Evolutionary conservation across 495 filamentous ascomycete genomes (phyloP).

Genomic region (Daldinia concentrica): DNA sequence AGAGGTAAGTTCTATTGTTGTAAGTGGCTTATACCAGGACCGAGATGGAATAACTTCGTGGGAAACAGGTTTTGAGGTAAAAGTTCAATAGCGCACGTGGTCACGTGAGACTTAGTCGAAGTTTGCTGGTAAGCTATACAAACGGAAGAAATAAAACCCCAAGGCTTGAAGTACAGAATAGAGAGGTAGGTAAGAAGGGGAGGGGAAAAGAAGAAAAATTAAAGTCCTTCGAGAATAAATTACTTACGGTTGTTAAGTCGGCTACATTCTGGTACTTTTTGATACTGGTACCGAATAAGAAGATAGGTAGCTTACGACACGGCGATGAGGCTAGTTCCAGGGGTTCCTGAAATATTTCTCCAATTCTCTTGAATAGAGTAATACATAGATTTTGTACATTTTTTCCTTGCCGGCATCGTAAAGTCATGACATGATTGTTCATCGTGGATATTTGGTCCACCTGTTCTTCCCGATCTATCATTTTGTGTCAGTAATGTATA

Average conservation of each 20-base stretch:
- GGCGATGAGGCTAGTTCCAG: not conserved
- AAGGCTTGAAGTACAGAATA: too few species aligned
- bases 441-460: conserved; percentile 92
- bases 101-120: conserved; percentile 28
- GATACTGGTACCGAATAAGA: not conserved
- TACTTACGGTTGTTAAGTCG: conserved; percentile 4
- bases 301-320: not conserved
- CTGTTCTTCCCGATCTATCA: conserved; percentile 80
- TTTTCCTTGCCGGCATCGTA: conserved; percentile 24
- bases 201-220: not conserved
- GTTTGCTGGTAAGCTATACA: not conserved
- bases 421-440: conserved; percentile 39
- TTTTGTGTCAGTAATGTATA: conserved; percentile 26
- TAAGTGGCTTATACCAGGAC: not conserved
- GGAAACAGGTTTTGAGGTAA: conserved; percentile 39
- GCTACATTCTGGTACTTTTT: not conserved
- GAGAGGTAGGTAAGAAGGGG: not conserved
- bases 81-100: conserved; percentile 28
- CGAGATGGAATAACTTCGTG: not conserved
- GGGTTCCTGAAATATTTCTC: conserved; percentile 24
- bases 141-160: not conserved
- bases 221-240: not conserved
- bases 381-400: conserved; percentile 46
- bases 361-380: conserved; percentile 19
- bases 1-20: not conserved